Conservation (phyloP, 1,139 yeast species). For the Candida frijolesensis region DNA sequence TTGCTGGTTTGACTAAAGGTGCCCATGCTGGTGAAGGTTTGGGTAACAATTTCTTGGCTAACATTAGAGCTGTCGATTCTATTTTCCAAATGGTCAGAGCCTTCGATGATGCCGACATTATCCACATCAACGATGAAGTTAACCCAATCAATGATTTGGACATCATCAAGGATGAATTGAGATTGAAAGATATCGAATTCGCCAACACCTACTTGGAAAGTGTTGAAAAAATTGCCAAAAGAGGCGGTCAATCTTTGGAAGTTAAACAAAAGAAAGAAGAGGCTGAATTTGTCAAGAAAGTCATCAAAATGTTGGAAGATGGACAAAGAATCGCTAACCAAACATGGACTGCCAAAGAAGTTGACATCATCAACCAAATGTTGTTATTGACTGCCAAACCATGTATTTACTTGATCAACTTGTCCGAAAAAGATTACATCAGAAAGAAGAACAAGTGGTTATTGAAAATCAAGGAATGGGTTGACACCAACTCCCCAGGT, state of each 20-base stretch:
- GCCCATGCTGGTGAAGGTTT: constrained; percentile 98
- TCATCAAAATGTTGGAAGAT: constrained; percentile 72
- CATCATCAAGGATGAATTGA: constrained; percentile 86
- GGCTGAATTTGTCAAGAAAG: constrained; percentile 74
- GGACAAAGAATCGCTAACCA: constrained; percentile 94
- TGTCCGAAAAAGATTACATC: constrained; percentile 90
- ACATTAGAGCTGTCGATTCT: constrained; percentile 97
- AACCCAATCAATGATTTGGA: constrained; percentile 95
- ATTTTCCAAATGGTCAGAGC: constrained; percentile 97
- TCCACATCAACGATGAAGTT: constrained; percentile 97
- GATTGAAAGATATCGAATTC: constrained; percentile 96
- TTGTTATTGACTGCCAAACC: constrained; percentile 92
- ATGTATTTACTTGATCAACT: constrained; percentile 89
- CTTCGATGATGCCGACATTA: constrained; percentile 97
- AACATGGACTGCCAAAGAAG: constrained; percentile 87
- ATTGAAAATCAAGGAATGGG: constrained; percentile 93
- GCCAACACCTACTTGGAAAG: constrained; percentile 88
- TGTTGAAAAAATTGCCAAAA: constrained; percentile 80
- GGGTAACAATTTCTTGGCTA: constrained; percentile 96
- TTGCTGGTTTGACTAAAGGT: constrained; percentile 98
- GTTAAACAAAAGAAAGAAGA: constrained; percentile 95
- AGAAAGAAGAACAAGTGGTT: constrained; percentile 98
- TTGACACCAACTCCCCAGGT: constrained; percentile 91
- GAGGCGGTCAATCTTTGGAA: constrained; percentile 96
- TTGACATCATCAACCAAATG: constrained; percentile 86